Evolutionary conservation across 2,329 filamentous ascomycete genomes (phyloP), one percentile per base, ranked within the genome.

Genomic region (Diplocarpon rosae): DNA sequence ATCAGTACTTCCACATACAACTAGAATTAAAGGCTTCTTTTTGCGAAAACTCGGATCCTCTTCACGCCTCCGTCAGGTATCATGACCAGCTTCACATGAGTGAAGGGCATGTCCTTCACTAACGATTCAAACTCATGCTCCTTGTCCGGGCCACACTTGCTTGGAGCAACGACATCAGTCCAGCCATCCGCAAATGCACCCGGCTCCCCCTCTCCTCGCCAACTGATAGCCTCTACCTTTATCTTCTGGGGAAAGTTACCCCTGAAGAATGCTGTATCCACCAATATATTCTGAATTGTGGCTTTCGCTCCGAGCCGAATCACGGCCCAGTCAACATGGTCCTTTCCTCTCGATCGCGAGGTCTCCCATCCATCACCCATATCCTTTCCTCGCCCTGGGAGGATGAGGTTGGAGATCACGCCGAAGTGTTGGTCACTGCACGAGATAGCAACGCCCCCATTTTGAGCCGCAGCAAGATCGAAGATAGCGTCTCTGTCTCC

Each of bases 51-150:
- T 37, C 87, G 76, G 53, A 95, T 74, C 52, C 89, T 72, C 76
- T 94, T 95, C 2, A 95, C 84, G 17, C 90, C 89, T 29, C 90
- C 89, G 64, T 96, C 89, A 0, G 90, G 90, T 55, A 95, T 86
- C 62, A 95, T 92, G 7, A 59, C 44, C 33, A 96, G 70, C 73
- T 94, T 95, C 16, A 89, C 79, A 66, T 92, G 88, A 11, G 83
- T 87, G 58, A 86, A 84, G 2, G 70, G 66, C 60, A 69, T 72
- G 31, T 77, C 76, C 53, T 71, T 67, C 14, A 77, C 68, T 46
- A 70, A 57, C 43, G 68, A 73, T 28, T 65, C 67, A 60, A 83
- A 85, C 51, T 75, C 72, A 61, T 87, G 83, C 66, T 88, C 83
- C 56, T 70, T 69, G 61, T 90, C 84, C 14, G 85, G 80, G 1